Evolutionary conservation across 2,329 filamentous ascomycete species (phyloP), one percentile per base, ranked within the genome.

Genomic region (Neopestalotiopsis sp.): DNA sequence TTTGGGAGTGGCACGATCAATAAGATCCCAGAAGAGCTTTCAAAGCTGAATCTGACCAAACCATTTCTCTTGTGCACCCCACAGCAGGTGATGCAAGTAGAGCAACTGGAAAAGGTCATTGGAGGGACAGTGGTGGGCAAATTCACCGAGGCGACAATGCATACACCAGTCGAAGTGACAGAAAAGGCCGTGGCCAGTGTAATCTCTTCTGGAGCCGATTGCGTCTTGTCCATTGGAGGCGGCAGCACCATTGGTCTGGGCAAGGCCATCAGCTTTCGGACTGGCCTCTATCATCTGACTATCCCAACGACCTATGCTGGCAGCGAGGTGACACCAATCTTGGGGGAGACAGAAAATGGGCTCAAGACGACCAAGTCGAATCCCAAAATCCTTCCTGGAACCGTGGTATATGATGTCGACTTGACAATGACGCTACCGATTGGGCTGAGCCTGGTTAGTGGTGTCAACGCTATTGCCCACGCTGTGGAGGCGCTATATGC

Each of bases 381-480:
- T 75, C 84, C 86, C 1, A 87, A 85, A 75, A 90, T 91, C 67
- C 79, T 90, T 24, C 89, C 89, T 0, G 83, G 82, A 0, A 86
- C 85, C 0, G 89, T 91, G 4, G 87, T 92, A 53, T 91, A 91
- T 75, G 89, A 92, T 79, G 88, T 90, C 20, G 84, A 90, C 73
- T 78, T 91, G 67, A 91, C 89, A 0, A 82, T 89, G 83, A 87
- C 85, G 1, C 79, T 91, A 30, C 89, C 89, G 0, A 74, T 78
- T 2, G 77, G 75, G 0, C 80, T 89, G 76, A 88, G 84, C 71
- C 84, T 85, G 2, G 88, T 85, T 0, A 90, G 88, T 69, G 89
- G 89, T 61, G 83, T 91, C 62, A 91, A 91, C 75, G 89, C 90
- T 0, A 89, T 91, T 77, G 89, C 90, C 2, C 90, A 91, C 78